A percentile compares a stretch with the other conserved stretches of the same genome.
These are phyloP conservation scores for Rusavskia elegans DNA, from an alignment of 495 filamentous ascomycete species.

Conservation along the genomic window DNA sequence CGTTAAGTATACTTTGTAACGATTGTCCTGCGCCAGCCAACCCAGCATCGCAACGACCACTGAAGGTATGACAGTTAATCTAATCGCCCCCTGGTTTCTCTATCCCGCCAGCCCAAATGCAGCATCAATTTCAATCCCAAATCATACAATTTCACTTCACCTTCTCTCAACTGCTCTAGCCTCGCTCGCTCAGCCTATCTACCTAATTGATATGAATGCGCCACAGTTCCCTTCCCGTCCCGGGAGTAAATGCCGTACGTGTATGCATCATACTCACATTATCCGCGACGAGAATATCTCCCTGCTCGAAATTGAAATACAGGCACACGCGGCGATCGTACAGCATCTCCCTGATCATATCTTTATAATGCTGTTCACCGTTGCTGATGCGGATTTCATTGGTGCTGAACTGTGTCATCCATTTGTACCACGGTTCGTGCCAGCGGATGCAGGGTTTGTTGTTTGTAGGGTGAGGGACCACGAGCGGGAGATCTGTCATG, in stretches of 20 bases:
- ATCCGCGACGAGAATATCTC: slow-evolving; percentile 39
- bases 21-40: no score
- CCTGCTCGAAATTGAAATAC: slow-evolving; percentile 32
- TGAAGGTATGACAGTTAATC: no score
- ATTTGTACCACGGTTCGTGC: slow-evolving; percentile 37
- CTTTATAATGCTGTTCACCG: neutral
- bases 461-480: slow-evolving; percentile 29
- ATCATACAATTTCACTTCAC: no score
- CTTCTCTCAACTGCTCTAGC: neutral
- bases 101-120: no score
- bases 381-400: slow-evolving; percentile 23
- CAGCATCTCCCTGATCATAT: slow-evolving; percentile 22
- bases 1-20: no score
- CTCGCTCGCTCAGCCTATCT: neutral
- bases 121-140: no score
- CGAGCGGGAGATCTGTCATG: slow-evolving; percentile 27
- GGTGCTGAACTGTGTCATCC: slow-evolving; percentile 31
- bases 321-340: slow-evolving; percentile 35
- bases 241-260: slow-evolving; percentile 25
- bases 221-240: slow-evolving; percentile 32
- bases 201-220: slow-evolving; percentile 24
- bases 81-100: no score
- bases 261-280: slow-evolving; percentile 37
- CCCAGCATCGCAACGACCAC: no score
- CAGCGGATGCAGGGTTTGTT: slow-evolving; percentile 31